Base-by-base conservation (phyloP, 768 basidiomycete species). In the Tephrocybe sp. region DNA sequence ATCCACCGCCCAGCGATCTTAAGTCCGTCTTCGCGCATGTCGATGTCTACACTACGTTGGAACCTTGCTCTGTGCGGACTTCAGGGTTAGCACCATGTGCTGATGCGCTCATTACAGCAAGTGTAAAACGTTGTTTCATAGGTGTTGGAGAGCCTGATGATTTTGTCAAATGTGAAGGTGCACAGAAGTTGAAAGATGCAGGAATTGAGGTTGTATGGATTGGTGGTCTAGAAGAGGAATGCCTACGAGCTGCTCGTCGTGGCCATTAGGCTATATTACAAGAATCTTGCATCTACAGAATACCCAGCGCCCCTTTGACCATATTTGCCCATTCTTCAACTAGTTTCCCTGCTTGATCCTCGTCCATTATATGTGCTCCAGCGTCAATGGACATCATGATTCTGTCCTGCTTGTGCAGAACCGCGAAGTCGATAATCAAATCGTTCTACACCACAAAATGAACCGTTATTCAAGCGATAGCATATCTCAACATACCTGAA, bases 41-140 rank as follows among this genome's bases (percentile, higher is more conserved):
- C 19, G 89, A 92, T 65, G 85, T 89, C 38, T 98, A 97, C 63
- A 96, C 95, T 0, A 98, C 97, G 0, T 80, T 99, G 75, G 97
- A 99, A 63, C 97, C 96, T 9, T 99, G 97, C 65, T 96, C 93
- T 4, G 68, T 89, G 31, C 76, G 97, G 52, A 87, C 91, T 8
- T 94, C 91, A 0, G 95, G 96, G 3, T 76, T 95, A 39, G 68
- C 84, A 0, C 85, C 94, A 1, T 98, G 97, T 64, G 85, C 91
- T 9, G 82, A 93, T 54, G 87, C 89, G 3, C 78, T 98, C 45
- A 80, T 97, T 31, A 73, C 73, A 13, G 84, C 88, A 4, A 72
- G 73, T 36, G 74, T 98, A 35, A 78, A 72, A 40, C 77, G 86
- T 17, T 95, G 96, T 57, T 85, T 86, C 62, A 87, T 98, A 39